Evolutionary conservation across 306 rosid genomes (phyloP).

Genomic region (Lupinus albus): DNA sequence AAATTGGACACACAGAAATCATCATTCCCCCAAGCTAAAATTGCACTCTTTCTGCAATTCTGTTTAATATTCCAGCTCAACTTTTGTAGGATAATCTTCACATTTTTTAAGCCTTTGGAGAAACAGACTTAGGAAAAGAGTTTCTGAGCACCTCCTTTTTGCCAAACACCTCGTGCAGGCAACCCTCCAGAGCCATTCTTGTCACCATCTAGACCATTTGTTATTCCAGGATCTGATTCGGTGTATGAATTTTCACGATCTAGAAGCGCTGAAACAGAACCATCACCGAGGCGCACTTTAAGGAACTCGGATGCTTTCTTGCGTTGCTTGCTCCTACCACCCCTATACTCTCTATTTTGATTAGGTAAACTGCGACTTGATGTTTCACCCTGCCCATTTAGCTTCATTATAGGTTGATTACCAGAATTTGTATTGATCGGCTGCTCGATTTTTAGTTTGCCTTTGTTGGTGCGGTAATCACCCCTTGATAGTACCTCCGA

Average conservation of each 20-base stretch:
- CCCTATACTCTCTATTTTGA: constrained; percentile 57
- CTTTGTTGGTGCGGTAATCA: constrained; percentile 66
- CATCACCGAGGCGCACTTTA: constrained; percentile 82
- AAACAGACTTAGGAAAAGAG: constrained; percentile 48
- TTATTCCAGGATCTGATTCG: constrained; percentile 44
- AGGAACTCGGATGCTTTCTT: constrained; percentile 80
- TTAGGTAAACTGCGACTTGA: constrained; percentile 51
- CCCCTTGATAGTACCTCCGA: constrained; percentile 72
- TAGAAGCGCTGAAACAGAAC: constrained; percentile 56
- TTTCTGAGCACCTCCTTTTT: constrained; percentile 65
- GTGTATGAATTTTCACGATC: constrained; percentile 47
- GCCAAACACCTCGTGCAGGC: constrained; percentile 90
- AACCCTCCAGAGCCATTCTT: constrained; percentile 52
- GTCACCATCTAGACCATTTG: constrained; percentile 41
- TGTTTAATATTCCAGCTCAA: constrained; percentile 8
- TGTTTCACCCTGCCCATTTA: constrained; percentile 45
- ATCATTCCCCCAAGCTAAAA: not conserved
- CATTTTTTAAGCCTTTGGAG: constrained; percentile 15
- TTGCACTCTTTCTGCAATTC: too few species aligned
- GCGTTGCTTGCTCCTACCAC: constrained; percentile 73
- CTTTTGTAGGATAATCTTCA: constrained; percentile 15
- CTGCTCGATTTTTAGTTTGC: constrained; percentile 59
- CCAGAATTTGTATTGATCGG: constrained; percentile 44
- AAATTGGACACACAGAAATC: constrained; percentile 26
- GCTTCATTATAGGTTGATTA: constrained; percentile 46